Base-by-base conservation (phyloP, 805 yeast genomes). In the Saturnispora serradocipensis region DNA sequence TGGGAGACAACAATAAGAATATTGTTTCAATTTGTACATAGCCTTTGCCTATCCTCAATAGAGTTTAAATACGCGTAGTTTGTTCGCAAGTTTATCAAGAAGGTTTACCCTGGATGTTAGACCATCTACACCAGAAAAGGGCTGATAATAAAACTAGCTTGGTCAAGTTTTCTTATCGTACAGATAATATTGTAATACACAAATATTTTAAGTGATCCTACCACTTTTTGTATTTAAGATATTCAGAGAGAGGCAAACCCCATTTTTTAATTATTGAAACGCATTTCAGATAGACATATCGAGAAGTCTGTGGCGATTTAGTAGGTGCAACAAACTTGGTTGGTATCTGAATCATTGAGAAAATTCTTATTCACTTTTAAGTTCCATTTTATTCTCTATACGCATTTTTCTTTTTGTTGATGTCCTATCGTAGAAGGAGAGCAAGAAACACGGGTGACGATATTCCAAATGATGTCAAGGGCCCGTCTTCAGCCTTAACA, bases 401-500 rank as follows among this genome's bases (percentile, higher is more conserved):
- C 28, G 25, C 24, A 20, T 27, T 25, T 25, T 45, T 45, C 24
- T 30, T 13, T 16, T 10, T 27, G 32, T 7, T 16, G 15, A 64
- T 64, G 68, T 47, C 65, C 0, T 54, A 61, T 45, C 56, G 67
- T 53, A 52, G 54, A 27, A 57, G 60, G 40, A 35, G 52, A n/a
- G 27, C 46, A 7, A 52, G 45, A 15, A 24, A 43, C 2, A 18
- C 36, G 4, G 39, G 34, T 1, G 56, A 39, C 5, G 50, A 51
- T 10, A 45, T 35, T 5, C 53, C 45, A 8, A 54, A 47, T 8
- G 64, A 59, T 28, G 69, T 69, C 5, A 56, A 64, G 43, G 86
- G 84, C 5, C 86, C 95, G 44, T 88, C 87, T 70, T 84, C 95
- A 58, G 97, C 97, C 0, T 72, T 90, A 58, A 90, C 97, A 0